Conservation (phyloP, 2,329 filamentous ascomycete genomes). For the Aureobasidium sp. region DNA sequence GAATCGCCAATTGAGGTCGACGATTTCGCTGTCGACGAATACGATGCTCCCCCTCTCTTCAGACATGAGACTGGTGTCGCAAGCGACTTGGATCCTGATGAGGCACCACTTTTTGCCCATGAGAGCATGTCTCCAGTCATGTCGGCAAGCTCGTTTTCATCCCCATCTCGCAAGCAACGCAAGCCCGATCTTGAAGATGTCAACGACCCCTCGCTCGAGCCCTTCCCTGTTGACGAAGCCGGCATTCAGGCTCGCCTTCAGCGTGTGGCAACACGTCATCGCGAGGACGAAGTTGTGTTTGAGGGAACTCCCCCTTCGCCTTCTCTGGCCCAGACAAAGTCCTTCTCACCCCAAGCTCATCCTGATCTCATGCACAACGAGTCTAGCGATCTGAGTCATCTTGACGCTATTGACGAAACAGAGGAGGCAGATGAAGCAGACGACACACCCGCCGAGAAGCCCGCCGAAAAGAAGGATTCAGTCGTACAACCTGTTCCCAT, state of each 20-base stretch:
- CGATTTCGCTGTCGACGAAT: constrained; percentile 7
- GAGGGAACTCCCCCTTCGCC: constrained; percentile 18
- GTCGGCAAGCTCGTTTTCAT: neutral
- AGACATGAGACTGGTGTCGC: constrained; percentile 31
- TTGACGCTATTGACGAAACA: constrained; percentile 14
- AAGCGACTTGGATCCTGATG: constrained; percentile 3
- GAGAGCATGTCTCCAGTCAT: constrained; percentile 21
- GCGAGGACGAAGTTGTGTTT: constrained; percentile 21
- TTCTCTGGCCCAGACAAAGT: constrained; percentile 3
- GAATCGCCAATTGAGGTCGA: neutral
- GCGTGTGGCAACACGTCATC: constrained; percentile 20
- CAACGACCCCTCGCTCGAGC: constrained; percentile 27
- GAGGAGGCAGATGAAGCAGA: constrained; percentile 4
- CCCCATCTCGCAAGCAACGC: neutral
- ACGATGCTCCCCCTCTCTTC: constrained; percentile 26
- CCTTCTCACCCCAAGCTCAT: neutral
- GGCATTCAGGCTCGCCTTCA: constrained; percentile 29
- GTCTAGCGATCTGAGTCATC: constrained; percentile 8
- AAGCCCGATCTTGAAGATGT: constrained; percentile 21
- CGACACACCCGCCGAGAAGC: neutral
- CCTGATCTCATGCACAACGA: neutral
- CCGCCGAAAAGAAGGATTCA: neutral
- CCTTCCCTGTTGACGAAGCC: constrained; percentile 30
- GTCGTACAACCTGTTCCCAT: neutral
- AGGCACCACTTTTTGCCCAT: constrained; percentile 28